Evolutionary conservation across 2,329 filamentous ascomycete species (phyloP).

Genomic region (Aspergillus eucalypticola): DNA sequence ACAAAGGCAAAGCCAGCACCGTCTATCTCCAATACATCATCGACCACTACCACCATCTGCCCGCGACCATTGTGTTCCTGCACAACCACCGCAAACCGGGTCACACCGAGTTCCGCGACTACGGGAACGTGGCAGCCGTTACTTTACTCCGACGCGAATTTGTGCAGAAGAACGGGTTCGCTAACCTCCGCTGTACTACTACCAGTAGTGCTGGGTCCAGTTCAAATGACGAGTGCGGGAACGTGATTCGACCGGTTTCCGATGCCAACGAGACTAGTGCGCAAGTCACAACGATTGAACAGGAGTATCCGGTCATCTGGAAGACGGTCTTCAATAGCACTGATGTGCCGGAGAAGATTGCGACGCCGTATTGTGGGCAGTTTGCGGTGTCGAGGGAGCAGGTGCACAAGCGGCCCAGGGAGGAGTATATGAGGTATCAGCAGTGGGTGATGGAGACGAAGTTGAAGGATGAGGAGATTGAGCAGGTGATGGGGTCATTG

Average conservation of each 20-base stretch:
- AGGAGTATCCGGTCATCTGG: constrained; percentile 32
- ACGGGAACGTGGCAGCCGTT: constrained; percentile 54
- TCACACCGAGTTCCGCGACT: constrained; percentile 58
- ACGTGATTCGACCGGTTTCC: constrained; percentile 34
- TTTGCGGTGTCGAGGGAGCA: constrained; percentile 60
- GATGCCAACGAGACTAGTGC: constrained; percentile 2
- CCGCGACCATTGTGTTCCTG: constrained; percentile 56
- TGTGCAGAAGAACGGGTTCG: constrained; percentile 56
- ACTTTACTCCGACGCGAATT: constrained; percentile 51
- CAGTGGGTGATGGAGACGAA: constrained; percentile 60
- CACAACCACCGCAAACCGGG: constrained; percentile 58
- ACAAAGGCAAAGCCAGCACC: constrained; percentile 48
- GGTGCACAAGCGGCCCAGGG: constrained; percentile 50
- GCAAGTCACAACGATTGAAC: constrained; percentile 24
- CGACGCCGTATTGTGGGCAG: constrained; percentile 64
- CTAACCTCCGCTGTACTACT: constrained; percentile 56
- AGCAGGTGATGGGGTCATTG: constrained; percentile 63
- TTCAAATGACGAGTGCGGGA: constrained; percentile 19
- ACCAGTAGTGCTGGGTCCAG: not conserved
- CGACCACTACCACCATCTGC: constrained; percentile 48
- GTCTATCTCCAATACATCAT: constrained; percentile 49
- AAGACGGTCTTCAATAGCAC: constrained; percentile 33
- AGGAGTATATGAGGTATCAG: constrained; percentile 57
- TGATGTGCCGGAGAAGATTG: constrained; percentile 52
- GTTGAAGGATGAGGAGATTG: constrained; percentile 56